Percentiles rank a stretch among this genome's conserved stretches.
Conservation (phyloP, 2,329 filamentous ascomycete genomes). For the Xylariaceae sp. region DNA sequence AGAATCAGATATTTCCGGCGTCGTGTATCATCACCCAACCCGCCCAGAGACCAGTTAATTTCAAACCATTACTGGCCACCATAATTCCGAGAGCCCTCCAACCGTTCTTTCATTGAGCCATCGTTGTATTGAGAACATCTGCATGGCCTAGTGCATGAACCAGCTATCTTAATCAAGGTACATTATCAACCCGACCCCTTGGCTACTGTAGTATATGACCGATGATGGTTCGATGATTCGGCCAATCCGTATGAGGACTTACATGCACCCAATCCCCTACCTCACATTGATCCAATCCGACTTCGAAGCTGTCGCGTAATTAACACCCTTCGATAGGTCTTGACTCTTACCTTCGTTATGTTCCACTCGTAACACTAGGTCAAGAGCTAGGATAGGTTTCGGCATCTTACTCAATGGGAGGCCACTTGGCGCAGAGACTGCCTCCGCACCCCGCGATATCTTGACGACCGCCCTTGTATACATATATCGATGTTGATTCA, state of each 20-base stretch:
- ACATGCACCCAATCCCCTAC: conserved; percentile 3
- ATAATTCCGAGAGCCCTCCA: no score
- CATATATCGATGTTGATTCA: conserved; percentile 32
- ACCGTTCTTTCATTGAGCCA: not conserved
- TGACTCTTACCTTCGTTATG: conserved; percentile 18
- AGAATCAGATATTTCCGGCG: no score
- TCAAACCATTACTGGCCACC: not conserved
- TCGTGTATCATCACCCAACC: no score
- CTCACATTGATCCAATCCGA: not conserved
- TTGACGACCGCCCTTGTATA: conserved; percentile 26
- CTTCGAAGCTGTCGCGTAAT: not conserved
- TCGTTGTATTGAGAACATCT: not conserved
- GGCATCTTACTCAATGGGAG: conserved; percentile 28
- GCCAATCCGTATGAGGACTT: conserved; percentile 7
- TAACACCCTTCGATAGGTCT: conserved; percentile 21
- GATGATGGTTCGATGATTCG: conserved; percentile 21
- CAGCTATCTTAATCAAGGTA: conserved; percentile 17
- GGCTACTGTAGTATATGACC: conserved; percentile 8
- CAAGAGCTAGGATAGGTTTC: conserved; percentile 19
- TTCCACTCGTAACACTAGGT: conserved; percentile 17
- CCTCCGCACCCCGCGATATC: conserved; percentile 26
- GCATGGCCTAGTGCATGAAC: not conserved
- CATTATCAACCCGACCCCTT: conserved; percentile 16
- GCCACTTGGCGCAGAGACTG: conserved; percentile 18
- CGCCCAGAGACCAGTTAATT: not conserved